phyloP scores from a whole-genome alignment of 352 stramenopile genomes.

The Hyaloperonospora brassicae region DNA sequence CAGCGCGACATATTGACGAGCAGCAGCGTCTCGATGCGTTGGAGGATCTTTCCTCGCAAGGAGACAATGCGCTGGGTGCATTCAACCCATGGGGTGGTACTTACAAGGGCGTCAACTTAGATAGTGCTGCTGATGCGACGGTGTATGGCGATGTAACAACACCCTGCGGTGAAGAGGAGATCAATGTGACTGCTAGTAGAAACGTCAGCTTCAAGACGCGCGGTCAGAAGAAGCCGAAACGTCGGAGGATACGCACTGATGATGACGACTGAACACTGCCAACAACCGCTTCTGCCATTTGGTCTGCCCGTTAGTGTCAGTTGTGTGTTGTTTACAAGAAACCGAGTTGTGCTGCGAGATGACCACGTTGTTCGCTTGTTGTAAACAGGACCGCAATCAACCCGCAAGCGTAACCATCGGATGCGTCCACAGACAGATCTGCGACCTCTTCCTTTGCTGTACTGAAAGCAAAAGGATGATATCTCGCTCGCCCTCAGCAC shows the following conservation, averaged over 20 bases:
- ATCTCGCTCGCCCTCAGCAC: background rate
- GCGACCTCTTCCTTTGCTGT: constrained; percentile 13
- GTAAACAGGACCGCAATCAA: constrained; percentile 21
- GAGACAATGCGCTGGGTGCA: constrained; percentile 65
- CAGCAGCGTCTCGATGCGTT: constrained; percentile 49
- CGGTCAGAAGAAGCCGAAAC: constrained; percentile 52
- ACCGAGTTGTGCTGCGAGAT: no score
- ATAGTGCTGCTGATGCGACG: constrained; percentile 19
- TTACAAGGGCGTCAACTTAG: constrained; percentile 76
- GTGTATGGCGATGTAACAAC: background rate
- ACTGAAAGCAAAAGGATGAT: constrained; percentile 12
- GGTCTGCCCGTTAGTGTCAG: constrained; percentile 24
- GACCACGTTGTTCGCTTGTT: constrained; percentile 18
- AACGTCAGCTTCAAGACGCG: constrained; percentile 77
- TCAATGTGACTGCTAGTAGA: constrained; percentile 43
- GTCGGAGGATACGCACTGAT: constrained; percentile 46
- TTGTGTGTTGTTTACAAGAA: constrained; percentile 29
- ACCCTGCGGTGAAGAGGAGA: constrained; percentile 39
- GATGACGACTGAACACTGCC: constrained; percentile 34
- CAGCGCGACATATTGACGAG: constrained; percentile 32
- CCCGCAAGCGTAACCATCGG: constrained; percentile 13
- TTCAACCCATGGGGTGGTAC: constrained; percentile 79
- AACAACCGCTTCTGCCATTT: no score
- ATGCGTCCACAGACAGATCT: constrained; percentile 13
- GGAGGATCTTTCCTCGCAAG: constrained; percentile 56